A percentile compares a stretch with the other conserved stretches of the same genome.
Evolutionary conservation across 441 rosid species (phyloP).

Genomic region (Manihot esculenta): DNA sequence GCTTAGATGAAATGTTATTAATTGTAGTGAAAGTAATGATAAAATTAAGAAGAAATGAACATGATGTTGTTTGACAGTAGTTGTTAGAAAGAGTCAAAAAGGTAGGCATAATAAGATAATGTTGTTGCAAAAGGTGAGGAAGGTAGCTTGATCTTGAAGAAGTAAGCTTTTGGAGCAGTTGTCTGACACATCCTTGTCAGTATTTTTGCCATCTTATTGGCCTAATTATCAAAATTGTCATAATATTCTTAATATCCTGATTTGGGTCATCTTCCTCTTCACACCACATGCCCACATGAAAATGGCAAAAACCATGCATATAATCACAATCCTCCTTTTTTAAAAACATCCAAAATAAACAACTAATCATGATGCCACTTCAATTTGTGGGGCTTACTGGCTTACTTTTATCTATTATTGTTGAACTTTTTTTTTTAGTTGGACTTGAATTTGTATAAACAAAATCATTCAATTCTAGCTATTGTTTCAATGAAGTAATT

Average conservation of each 20-base stretch:
- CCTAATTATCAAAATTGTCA: no score
- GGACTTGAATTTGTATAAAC: no score
- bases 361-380: no score
- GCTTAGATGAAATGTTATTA: no score
- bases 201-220: no score
- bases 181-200: conserved; percentile 17
- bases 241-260: neutral
- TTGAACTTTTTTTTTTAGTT: no score
- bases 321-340: neutral
- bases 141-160: conserved; percentile 12
- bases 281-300: neutral
- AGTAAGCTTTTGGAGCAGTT: conserved; percentile 20
- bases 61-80: neutral
- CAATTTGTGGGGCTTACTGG: no score
- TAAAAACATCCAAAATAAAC: neutral
- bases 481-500: no score
- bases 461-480: no score
- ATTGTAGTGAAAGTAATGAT: no score
- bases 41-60: neutral
- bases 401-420: no score
- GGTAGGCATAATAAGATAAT: neutral
- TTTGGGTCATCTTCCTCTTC: neutral
- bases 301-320: neutral
- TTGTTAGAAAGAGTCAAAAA: conserved; percentile 6
- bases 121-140: neutral